Percentiles rank a stretch among this genome's conserved stretches.
Evolutionary conservation across 2,329 filamentous ascomycete genomes (phyloP).

Genomic region (Elsinoe batatas): DNA sequence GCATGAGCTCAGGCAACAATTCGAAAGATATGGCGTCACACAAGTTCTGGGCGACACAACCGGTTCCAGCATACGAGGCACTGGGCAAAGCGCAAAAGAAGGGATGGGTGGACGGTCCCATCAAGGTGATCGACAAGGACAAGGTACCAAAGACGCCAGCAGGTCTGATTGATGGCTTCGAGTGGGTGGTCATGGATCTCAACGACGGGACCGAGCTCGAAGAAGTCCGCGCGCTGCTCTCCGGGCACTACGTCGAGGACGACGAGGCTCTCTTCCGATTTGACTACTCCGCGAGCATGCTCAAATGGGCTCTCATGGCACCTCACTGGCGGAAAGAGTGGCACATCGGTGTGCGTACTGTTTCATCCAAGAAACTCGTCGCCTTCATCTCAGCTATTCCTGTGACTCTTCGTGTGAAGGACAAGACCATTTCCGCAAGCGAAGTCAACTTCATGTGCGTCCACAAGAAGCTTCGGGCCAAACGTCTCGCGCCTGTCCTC

Average conservation of each 20-base stretch:
- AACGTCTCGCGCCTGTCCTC: conserved; percentile 82
- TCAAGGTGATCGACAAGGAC: conserved; percentile 69
- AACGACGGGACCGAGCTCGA: conserved; percentile 66
- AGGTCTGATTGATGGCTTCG: conserved; percentile 70
- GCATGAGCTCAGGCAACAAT: conserved; percentile 73
- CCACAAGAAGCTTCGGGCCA: conserved; percentile 92
- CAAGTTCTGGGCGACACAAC: conserved; percentile 98
- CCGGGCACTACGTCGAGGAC: conserved; percentile 94
- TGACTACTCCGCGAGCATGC: conserved; percentile 81
- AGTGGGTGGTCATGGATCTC: conserved; percentile 89
- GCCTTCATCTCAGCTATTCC: conserved; percentile 95
- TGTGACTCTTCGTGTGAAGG: conserved; percentile 68
- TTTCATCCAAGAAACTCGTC: conserved; percentile 74
- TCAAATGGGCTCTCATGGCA: conserved; percentile 90
- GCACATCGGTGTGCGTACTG: conserved; percentile 86
- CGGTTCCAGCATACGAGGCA: conserved; percentile 67
- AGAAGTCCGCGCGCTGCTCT: conserved; percentile 85
- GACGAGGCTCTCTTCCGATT: conserved; percentile 96
- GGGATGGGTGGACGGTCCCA: conserved; percentile 64
- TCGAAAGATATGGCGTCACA: conserved; percentile 93
- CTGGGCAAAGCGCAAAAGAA: conserved; percentile 40
- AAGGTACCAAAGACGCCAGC: conserved; percentile 69
- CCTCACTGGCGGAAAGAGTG: conserved; percentile 90
- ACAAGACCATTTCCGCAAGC: conserved; percentile 63
- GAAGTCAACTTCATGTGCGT: conserved; percentile 98